Evolutionary conservation across 2,329 filamentous ascomycete genomes (phyloP).

Genomic region (Alternaria solani): DNA sequence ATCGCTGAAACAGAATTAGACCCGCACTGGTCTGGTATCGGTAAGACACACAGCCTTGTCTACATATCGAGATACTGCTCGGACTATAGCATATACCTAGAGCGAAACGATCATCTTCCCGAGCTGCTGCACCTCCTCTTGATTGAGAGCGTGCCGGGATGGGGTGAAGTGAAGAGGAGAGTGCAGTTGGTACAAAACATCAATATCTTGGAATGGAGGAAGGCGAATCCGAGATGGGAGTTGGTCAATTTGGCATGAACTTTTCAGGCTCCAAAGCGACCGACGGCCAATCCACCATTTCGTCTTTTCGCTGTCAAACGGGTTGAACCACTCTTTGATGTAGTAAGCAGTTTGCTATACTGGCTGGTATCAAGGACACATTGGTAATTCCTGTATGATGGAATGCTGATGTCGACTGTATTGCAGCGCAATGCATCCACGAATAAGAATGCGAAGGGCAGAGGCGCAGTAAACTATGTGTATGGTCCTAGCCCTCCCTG

Average conservation of each 20-base stretch:
- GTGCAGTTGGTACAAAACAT: neutral
- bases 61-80: conserved; percentile 8
- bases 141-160: conserved; percentile 5
- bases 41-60: neutral
- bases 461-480: neutral
- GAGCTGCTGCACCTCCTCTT: conserved; percentile 1
- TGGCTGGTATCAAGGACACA: too few relatives aligned
- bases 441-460: too few relatives aligned
- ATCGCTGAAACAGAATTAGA: neutral
- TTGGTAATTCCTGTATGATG: too few relatives aligned
- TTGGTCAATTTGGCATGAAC: neutral
- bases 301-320: too few relatives aligned
- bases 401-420: too few relatives aligned
- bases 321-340: too few relatives aligned
- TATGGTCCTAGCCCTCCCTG: neutral
- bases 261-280: fast-evolving
- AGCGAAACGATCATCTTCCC: neutral
- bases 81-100: neutral
- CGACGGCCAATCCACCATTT: fast-evolving
- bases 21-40: neutral
- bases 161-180: conserved; percentile 2
- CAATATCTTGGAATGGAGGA: neutral
- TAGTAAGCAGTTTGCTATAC: too few relatives aligned
- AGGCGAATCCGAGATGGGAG: neutral
- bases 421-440: too few relatives aligned